phyloP scores from a whole-genome alignment of 1,284 basidiomycete genomes.

The Moesziomyces globuligerus region DNA sequence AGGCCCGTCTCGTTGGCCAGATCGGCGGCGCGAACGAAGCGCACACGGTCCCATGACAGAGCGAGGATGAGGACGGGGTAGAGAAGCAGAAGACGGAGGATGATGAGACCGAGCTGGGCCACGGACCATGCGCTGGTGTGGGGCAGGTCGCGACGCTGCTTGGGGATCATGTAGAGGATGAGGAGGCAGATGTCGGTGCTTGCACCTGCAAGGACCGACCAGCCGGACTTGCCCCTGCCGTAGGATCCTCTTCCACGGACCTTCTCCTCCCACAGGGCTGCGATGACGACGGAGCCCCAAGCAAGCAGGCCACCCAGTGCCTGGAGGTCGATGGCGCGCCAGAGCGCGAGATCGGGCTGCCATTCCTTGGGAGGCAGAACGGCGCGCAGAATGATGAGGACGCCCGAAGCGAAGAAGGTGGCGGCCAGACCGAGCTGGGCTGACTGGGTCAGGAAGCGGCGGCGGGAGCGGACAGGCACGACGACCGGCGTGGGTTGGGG shows the following conservation, averaged over 20 bases:
- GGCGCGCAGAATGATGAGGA: constrained; percentile 58
- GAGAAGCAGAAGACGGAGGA: constrained; percentile 52
- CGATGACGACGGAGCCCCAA: constrained; percentile 54
- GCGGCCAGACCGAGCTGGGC: constrained; percentile 44
- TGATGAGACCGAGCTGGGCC: constrained; percentile 52
- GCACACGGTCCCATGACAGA: constrained; percentile 46
- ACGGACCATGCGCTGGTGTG: constrained; percentile 48
- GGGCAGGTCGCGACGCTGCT: constrained; percentile 20
- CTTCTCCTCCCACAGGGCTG: constrained; percentile 54
- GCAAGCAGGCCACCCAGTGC: constrained; percentile 55
- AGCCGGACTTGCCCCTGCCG: constrained; percentile 52
- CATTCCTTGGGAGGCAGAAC: constrained; percentile 59
- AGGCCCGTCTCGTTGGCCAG: constrained; percentile 21
- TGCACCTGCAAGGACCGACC: constrained; percentile 26
- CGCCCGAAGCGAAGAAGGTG: constrained; percentile 55
- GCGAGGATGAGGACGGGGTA: constrained; percentile 55
- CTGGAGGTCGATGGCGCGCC: constrained; percentile 55
- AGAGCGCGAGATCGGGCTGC: constrained; percentile 53
- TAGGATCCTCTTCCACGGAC: constrained; percentile 49
- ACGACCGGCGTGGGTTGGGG: constrained; percentile 57
- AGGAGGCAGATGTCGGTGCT: constrained; percentile 45
- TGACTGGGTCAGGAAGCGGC: constrained; percentile 48
- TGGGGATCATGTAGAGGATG: constrained; percentile 43
- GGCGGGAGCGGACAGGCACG: constrained; percentile 54
- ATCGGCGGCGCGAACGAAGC: constrained; percentile 51